Evolutionary conservation across 345 rosid genomes (phyloP).

Genomic region (Gossypium longicalyx): DNA sequence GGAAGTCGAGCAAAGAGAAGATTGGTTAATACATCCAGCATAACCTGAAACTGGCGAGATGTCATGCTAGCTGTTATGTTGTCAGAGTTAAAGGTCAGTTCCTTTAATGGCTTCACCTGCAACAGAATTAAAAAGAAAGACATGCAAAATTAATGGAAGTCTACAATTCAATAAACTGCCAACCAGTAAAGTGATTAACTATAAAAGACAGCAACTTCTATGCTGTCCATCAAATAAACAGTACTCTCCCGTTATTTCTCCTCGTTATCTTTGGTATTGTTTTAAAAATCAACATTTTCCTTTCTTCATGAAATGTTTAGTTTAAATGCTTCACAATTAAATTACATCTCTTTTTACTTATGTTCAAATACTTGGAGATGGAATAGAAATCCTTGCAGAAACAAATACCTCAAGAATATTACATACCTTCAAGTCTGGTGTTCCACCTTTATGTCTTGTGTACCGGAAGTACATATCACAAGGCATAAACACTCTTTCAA

Average conservation of each 20-base stretch:
- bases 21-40: slow-evolving; percentile 93
- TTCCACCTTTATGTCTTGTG: slow-evolving; percentile 97
- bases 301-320: not conserved
- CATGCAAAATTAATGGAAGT: slow-evolving; percentile 9
- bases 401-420: slow-evolving; percentile 2
- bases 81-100: slow-evolving; percentile 79
- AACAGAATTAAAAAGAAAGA: slow-evolving; percentile 21
- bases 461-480: slow-evolving; percentile 96
- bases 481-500: slow-evolving; percentile 98
- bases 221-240: not conserved
- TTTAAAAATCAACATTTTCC: not conserved
- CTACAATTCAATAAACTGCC: not conserved
- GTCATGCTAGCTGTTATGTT: slow-evolving; percentile 95
- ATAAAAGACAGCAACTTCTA: not conserved
- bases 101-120: slow-evolving; percentile 96
- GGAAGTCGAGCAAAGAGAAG: slow-evolving; percentile 98
- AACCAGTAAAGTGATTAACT: not conserved
- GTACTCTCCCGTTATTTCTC: not conserved
- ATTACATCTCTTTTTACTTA: not conserved
- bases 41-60: slow-evolving; percentile 94
- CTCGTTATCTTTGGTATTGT: not conserved
- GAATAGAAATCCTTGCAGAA: not conserved
- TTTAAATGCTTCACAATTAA: not conserved
- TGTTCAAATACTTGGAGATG: not conserved
- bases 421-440: slow-evolving; percentile 85